A percentile compares a stretch with the other conserved stretches of the same genome.
phyloP scores from a whole-genome alignment of 2,329 filamentous ascomycete species.

The Fonsecaea multimorphosa region DNA sequence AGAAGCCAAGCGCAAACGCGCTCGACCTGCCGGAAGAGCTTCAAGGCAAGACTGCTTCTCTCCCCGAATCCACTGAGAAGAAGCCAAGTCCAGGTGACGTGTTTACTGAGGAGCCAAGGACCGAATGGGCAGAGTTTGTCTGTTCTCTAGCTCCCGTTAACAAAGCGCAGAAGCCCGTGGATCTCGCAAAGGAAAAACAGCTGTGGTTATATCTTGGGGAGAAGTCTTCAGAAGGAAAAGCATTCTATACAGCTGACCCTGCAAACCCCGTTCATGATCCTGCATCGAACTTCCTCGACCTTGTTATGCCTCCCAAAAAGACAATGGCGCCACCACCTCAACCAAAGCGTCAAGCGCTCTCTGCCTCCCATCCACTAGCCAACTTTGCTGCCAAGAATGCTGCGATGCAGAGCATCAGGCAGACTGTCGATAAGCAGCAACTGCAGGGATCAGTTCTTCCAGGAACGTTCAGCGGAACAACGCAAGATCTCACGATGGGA shows the following conservation, averaged over 20 bases:
- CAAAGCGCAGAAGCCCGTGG: conserved; percentile 69
- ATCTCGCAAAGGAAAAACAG: conserved; percentile 74
- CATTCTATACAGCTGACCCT: conserved; percentile 86
- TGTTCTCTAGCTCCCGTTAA: conserved; percentile 64
- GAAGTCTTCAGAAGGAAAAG: conserved; percentile 85
- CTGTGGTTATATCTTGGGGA: conserved; percentile 89
- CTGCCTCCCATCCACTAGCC: conserved; percentile 34
- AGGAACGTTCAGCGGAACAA: conserved; percentile 32
- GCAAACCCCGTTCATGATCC: conserved; percentile 56
- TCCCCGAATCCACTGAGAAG: conserved; percentile 41
- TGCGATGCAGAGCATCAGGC: conserved; percentile 30
- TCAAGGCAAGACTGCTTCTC: conserved; percentile 49
- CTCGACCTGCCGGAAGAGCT: conserved; percentile 56
- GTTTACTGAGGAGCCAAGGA: conserved; percentile 53
- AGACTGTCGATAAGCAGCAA: conserved; percentile 16
- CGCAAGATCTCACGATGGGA: conserved; percentile 33
- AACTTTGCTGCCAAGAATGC: conserved; percentile 35
- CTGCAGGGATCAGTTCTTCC: conserved; percentile 18
- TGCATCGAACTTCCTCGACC: conserved; percentile 58
- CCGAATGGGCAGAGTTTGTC: conserved; percentile 78
- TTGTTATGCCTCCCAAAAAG: conserved; percentile 46
- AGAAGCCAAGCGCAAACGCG: conserved; percentile 52
- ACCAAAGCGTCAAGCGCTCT: conserved; percentile 39
- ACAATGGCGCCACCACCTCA: conserved; percentile 40
- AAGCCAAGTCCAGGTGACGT: conserved; percentile 43